Percentiles rank a stretch among this genome's conserved stretches.
Evolutionary conservation across 768 basidiomycete genomes (phyloP).

Genomic region (Gymnopilus junonius): DNA sequence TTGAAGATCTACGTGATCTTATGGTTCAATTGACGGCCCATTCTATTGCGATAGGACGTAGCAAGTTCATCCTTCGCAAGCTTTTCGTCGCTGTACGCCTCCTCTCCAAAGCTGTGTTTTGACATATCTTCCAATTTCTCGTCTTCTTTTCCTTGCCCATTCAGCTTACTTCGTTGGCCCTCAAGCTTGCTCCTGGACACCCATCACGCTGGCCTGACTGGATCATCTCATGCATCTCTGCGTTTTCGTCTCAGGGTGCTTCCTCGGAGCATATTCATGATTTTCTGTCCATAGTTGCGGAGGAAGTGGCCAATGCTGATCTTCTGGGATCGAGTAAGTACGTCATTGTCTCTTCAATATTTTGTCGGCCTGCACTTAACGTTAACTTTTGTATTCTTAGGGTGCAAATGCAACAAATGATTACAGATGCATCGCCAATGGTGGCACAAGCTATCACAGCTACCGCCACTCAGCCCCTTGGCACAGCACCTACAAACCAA

Average conservation of each 20-base stretch:
- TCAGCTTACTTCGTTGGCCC: constrained; percentile 71
- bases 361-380: neutral
- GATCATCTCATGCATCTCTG: constrained; percentile 66
- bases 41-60: constrained; percentile 59
- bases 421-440: constrained; percentile 70
- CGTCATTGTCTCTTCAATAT: constrained; percentile 30
- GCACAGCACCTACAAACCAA: constrained; percentile 43
- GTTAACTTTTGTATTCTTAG: constrained; percentile 37
- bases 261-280: constrained; percentile 67
- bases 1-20: constrained; percentile 61
- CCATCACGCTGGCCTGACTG: constrained; percentile 77
- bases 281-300: constrained; percentile 82
- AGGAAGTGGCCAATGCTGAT: constrained; percentile 80
- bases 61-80: constrained; percentile 81
- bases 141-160: neutral
- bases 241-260: constrained; percentile 64
- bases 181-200: constrained; percentile 66
- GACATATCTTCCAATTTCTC: constrained; percentile 7
- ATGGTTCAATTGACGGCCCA: constrained; percentile 73
- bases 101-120: constrained; percentile 4
- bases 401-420: constrained; percentile 63
- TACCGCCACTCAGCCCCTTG: constrained; percentile 50
- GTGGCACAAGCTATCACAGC: constrained; percentile 70
- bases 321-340: constrained; percentile 75
- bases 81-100: constrained; percentile 81